These are phyloP conservation scores for Dendrobium catenatum DNA, from an alignment of 106 monocot species.

Conservation along the genomic window DNA sequence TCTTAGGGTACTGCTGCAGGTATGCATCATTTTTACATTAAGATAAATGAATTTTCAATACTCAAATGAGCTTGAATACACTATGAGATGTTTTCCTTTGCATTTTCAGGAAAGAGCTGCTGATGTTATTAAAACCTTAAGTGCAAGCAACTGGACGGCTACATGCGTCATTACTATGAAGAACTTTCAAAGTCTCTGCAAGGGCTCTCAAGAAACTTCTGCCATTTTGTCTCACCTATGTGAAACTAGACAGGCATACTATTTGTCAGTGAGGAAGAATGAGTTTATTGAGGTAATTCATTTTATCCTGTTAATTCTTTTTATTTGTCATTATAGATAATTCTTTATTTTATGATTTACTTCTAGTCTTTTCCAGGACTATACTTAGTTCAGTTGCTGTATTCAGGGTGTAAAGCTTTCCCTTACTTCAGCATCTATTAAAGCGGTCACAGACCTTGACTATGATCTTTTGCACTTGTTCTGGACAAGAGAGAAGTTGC, in stretches of 20 bases:
- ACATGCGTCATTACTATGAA: conserved; percentile 68
- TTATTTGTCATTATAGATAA: background rate
- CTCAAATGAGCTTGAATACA: background rate
- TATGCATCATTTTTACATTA: conserved; percentile 12
- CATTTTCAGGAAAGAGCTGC: conserved; percentile 54
- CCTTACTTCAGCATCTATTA: conserved; percentile 35
- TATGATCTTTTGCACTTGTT: conserved; percentile 67
- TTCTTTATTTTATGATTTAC: conserved; percentile 3
- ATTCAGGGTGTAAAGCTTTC: conserved; percentile 89
- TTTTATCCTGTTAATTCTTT: background rate
- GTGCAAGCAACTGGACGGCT: conserved; percentile 66
- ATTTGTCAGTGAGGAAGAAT: conserved; percentile 44
- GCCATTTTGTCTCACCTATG: conserved; percentile 49
- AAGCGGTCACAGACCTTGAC: conserved; percentile 51
- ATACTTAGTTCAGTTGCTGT: conserved; percentile 27
- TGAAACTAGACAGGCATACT: conserved; percentile 59
- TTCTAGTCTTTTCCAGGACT: conserved; percentile 14
- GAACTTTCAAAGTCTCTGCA: conserved; percentile 52
- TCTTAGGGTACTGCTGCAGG: conserved; percentile 64
- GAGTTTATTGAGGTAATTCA: conserved; percentile 62
- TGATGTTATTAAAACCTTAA: conserved; percentile 40
- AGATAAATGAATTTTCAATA: background rate
- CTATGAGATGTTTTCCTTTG: background rate
- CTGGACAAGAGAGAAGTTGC: conserved; percentile 71
- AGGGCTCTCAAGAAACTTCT: conserved; percentile 44